Percentiles rank a stretch among this genome's conserved stretches.
Conservation (phyloP, 1,139 yeast species). For the Dujonia santamariae region DNA sequence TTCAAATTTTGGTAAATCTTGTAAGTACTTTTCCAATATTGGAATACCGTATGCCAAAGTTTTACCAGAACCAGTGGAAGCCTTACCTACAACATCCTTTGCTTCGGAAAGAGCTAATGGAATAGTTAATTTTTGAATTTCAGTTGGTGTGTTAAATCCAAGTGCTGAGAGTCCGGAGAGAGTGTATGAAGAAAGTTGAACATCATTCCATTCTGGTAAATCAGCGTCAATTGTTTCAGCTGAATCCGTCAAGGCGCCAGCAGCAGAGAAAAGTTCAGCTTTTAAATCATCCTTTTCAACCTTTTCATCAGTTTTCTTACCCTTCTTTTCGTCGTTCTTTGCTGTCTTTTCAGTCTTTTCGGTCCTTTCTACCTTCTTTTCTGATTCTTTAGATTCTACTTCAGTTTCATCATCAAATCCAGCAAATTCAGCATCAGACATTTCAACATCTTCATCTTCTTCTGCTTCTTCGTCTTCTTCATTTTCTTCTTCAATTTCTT, state of each 20-base stretch:
- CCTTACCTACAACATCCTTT: slow-evolving; percentile 87
- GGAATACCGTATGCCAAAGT: slow-evolving; percentile 95
- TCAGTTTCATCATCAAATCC: slow-evolving; percentile 25
- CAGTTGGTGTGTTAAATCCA: slow-evolving; percentile 73
- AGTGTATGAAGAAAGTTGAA: slow-evolving; percentile 49
- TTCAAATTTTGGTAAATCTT: slow-evolving; percentile 20
- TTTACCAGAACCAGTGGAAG: slow-evolving; percentile 97
- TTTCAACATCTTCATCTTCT: slow-evolving; percentile 11
- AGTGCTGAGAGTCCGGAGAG: slow-evolving; percentile 57
- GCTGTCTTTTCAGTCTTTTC: background rate
- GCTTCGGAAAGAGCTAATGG: slow-evolving; percentile 67
- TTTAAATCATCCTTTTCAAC: slow-evolving; percentile 9
- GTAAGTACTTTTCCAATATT: slow-evolving; percentile 65
- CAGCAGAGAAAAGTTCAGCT: no score
- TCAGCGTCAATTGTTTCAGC: slow-evolving; percentile 29
- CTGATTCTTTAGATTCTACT: slow-evolving; percentile 9
- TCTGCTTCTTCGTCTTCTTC: slow-evolving; percentile 11
- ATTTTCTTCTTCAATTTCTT: slow-evolving; percentile 9
- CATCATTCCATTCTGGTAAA: slow-evolving; percentile 59
- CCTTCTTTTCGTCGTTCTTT: background rate
- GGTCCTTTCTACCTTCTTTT: background rate
- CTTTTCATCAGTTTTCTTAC: slow-evolving; percentile 2
- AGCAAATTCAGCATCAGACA: slow-evolving; percentile 17
- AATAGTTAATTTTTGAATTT: slow-evolving; percentile 74
- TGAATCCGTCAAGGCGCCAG: slow-evolving; percentile 1